These are phyloP conservation scores for Tephrocybe sp. DNA, from an alignment of 768 basidiomycete genomes.

Conservation along the genomic window DNA sequence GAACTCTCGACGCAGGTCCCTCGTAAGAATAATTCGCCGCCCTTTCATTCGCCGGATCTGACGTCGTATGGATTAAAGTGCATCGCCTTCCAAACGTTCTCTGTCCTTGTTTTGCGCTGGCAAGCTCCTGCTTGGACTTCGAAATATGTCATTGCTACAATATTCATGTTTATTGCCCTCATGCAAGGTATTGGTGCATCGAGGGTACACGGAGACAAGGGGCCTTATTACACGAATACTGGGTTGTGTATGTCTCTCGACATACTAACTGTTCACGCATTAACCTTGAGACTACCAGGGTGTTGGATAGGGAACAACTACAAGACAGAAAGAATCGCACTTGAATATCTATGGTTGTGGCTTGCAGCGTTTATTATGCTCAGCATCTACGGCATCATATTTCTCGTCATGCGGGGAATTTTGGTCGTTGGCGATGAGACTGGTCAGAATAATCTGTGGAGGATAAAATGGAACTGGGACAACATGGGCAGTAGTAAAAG, in stretches of 20 bases:
- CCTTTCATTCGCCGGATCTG: background rate
- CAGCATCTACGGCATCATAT: constrained; percentile 44
- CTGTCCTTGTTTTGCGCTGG: constrained; percentile 45
- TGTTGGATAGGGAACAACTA: constrained; percentile 47
- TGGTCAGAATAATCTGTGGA: constrained; percentile 3
- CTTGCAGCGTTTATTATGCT: constrained; percentile 40
- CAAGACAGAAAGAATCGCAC: constrained; percentile 37
- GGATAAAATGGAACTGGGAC: constrained; percentile 2
- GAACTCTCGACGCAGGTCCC: too few relatives aligned
- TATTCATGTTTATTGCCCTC: constrained; percentile 42
- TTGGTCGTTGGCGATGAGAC: constrained; percentile 31
- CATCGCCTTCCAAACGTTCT: constrained; percentile 52
- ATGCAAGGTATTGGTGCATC: constrained; percentile 38
- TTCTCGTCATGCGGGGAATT: constrained; percentile 39
- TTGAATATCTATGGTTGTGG: constrained; percentile 59
- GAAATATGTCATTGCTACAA: constrained; percentile 29
- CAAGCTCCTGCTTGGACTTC: constrained; percentile 29
- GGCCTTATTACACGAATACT: too few relatives aligned
- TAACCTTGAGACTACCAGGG: too few relatives aligned
- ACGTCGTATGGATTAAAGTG: constrained; percentile 23
- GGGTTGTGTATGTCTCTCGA: too few relatives aligned
- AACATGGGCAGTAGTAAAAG: background rate
- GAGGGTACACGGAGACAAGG: constrained; percentile 22
- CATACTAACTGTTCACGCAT: too few relatives aligned
- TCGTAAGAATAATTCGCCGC: too few relatives aligned